Conservation (phyloP, 1,284 basidiomycete genomes). For the Cystobasidium sp. region DNA sequence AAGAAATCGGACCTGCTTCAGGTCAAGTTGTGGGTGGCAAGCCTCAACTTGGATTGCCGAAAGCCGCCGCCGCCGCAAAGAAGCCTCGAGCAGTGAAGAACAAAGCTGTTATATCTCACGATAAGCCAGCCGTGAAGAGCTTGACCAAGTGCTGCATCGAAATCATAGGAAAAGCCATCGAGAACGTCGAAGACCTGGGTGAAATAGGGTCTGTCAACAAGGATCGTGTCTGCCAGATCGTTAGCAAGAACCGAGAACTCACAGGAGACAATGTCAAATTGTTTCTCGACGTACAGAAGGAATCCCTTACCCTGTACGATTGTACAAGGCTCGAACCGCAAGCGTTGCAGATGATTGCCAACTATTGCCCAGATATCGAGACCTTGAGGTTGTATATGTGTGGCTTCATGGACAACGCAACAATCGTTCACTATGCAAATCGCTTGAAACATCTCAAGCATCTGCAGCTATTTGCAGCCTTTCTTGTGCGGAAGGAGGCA, state of each 20-base stretch:
- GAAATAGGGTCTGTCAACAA: slow-evolving; percentile 79
- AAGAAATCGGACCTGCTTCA: slow-evolving; percentile 46
- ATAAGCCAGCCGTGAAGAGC: slow-evolving; percentile 34
- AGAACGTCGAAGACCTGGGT: slow-evolving; percentile 86
- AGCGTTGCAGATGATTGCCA: slow-evolving; percentile 70
- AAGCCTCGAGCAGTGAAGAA: slow-evolving; percentile 46
- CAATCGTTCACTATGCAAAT: slow-evolving; percentile 68
- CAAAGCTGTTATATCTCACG: slow-evolving; percentile 11
- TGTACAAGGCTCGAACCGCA: slow-evolving; percentile 76
- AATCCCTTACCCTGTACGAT: slow-evolving; percentile 79
- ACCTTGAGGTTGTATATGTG: slow-evolving; percentile 81
- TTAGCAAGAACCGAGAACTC: slow-evolving; percentile 82
- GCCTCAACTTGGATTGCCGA: slow-evolving; percentile 19
- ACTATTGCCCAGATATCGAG: slow-evolving; percentile 79
- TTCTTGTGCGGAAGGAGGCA: slow-evolving; percentile 74
- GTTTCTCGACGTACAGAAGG: slow-evolving; percentile 78
- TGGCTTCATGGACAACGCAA: slow-evolving; percentile 76
- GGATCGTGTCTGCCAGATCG: slow-evolving; percentile 79
- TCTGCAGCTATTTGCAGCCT: slow-evolving; percentile 85
- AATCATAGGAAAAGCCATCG: slow-evolving; percentile 83
- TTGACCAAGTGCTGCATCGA: slow-evolving; percentile 55
- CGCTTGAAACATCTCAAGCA: slow-evolving; percentile 70
- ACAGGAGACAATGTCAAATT: slow-evolving; percentile 76
- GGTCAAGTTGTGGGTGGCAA: slow-evolving; percentile 21
- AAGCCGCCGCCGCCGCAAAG: slow-evolving; percentile 21